Evolutionary conservation across 345 rosid species (phyloP).

Genomic region (Reutealis trisperma): DNA sequence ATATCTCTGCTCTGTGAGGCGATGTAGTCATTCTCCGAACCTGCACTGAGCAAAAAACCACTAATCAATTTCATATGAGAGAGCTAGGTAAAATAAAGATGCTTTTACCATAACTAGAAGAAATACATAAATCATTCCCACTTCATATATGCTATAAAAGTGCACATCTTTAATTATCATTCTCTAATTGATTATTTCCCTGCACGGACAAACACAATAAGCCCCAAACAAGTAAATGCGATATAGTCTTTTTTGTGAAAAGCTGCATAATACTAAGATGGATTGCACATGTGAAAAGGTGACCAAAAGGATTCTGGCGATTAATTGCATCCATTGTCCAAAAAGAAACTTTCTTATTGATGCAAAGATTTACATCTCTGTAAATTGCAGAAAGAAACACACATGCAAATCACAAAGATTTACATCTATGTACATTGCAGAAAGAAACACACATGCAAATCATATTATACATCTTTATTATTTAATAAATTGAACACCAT

Average conservation of each 20-base stretch:
- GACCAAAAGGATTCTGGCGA: background rate
- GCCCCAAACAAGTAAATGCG: background rate
- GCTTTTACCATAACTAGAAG: background rate
- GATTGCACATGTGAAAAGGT: background rate
- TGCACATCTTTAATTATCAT: background rate
- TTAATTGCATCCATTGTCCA: background rate
- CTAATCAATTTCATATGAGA: constrained; percentile 23
- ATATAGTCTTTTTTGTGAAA: background rate
- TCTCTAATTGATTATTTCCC: background rate
- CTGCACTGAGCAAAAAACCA: constrained; percentile 44
- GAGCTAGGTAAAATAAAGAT: constrained; percentile 16
- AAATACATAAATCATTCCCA: background rate
- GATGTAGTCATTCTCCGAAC: constrained; percentile 77
- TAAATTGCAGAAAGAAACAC: background rate
- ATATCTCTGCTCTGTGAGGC: constrained; percentile 71
- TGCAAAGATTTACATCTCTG: background rate
- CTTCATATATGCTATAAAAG: background rate
- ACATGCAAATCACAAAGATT: too few relatives aligned
- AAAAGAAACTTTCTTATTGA: background rate
- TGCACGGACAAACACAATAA: background rate
- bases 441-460: background rate
- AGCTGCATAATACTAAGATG: background rate
- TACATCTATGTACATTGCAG: background rate
- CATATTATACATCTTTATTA: background rate
- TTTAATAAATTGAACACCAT: background rate